phyloP scores from a whole-genome alignment of 1,139 yeast species.

The Suhomyces bolitotheri region DNA sequence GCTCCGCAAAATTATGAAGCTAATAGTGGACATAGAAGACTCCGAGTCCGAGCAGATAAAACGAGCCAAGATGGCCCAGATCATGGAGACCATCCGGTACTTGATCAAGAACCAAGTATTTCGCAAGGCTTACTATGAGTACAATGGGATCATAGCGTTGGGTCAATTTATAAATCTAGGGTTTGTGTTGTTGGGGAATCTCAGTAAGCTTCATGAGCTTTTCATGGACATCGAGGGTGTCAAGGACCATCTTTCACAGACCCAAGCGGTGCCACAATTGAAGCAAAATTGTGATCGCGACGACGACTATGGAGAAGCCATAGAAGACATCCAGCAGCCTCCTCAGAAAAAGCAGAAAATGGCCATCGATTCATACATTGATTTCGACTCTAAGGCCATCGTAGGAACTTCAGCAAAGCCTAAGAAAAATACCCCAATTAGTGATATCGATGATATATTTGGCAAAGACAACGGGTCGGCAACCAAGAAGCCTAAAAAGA shows the following conservation, averaged over 20 bases:
- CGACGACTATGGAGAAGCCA: conserved; percentile 8
- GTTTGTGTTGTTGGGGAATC: conserved; percentile 60
- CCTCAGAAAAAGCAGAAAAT: conserved; percentile 11
- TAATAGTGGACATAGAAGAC: conserved; percentile 23
- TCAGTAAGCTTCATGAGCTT: conserved; percentile 47
- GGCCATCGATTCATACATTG: conserved; percentile 15
- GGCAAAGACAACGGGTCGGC: conserved; percentile 12
- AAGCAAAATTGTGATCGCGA: conserved; percentile 5
- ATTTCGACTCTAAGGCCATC: conserved; percentile 22
- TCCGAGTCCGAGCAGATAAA: conserved; percentile 21
- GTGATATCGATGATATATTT: conserved; percentile 21
- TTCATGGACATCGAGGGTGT: conserved; percentile 29
- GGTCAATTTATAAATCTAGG: conserved; percentile 82
- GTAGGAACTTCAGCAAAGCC: too few species aligned
- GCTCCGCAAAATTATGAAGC: conserved; percentile 40
- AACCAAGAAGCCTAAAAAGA: conserved; percentile 18
- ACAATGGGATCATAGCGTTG: conserved; percentile 66
- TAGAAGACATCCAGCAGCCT: conserved; percentile 1
- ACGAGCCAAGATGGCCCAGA: conserved; percentile 18
- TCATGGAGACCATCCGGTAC: conserved; percentile 30
- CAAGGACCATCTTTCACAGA: conserved; percentile 1
- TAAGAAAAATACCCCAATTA: not conserved
- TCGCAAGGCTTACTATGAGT: conserved; percentile 56
- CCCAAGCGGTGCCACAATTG: not conserved
- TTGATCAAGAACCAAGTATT: conserved; percentile 40